These are phyloP conservation scores for Fusarium sororula DNA, from an alignment of 2,329 filamentous ascomycete genomes.

Conservation along the genomic window DNA sequence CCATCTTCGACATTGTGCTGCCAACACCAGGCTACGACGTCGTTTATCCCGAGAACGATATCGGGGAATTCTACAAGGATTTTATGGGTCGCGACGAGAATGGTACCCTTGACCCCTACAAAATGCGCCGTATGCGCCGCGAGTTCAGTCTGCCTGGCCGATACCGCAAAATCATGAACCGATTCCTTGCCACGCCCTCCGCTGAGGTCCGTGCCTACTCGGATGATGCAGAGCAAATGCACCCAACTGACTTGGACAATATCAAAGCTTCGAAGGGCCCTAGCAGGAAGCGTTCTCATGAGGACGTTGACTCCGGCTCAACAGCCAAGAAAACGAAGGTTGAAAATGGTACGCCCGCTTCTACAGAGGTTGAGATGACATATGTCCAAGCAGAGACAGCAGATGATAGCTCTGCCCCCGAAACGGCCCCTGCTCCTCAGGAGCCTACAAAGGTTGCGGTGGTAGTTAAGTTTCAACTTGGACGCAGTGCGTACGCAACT, in stretches of 20 bases:
- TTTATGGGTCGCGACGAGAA: constrained; percentile 87
- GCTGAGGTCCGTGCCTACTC: constrained; percentile 76
- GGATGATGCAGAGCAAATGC: constrained; percentile 81
- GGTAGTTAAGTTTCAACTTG: constrained; percentile 78
- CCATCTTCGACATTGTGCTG: constrained; percentile 88
- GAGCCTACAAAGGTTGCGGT: constrained; percentile 64
- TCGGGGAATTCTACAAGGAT: constrained; percentile 82
- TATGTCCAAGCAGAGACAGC: constrained; percentile 21
- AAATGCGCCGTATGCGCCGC: constrained; percentile 87
- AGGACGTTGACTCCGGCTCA: constrained; percentile 22
- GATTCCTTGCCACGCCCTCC: constrained; percentile 70
- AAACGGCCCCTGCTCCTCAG: constrained; percentile 4
- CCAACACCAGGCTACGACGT: constrained; percentile 94
- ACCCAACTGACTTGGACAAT: constrained; percentile 84
- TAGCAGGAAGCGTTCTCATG: constrained; percentile 33
- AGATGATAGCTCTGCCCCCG: background rate
- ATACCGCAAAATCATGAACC: constrained; percentile 85
- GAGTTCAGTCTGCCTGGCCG: constrained; percentile 89
- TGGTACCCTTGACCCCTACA: constrained; percentile 79
- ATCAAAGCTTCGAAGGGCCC: constrained; percentile 56
- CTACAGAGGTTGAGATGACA: constrained; percentile 22
- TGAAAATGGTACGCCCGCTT: constrained; percentile 18
- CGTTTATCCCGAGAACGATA: constrained; percentile 82
- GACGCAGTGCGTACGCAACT: constrained; percentile 84
- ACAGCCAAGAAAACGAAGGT: constrained; percentile 41